Conservation (phyloP, 306 rosid genomes). For the Amphicarpaea edgeworthii region DNA sequence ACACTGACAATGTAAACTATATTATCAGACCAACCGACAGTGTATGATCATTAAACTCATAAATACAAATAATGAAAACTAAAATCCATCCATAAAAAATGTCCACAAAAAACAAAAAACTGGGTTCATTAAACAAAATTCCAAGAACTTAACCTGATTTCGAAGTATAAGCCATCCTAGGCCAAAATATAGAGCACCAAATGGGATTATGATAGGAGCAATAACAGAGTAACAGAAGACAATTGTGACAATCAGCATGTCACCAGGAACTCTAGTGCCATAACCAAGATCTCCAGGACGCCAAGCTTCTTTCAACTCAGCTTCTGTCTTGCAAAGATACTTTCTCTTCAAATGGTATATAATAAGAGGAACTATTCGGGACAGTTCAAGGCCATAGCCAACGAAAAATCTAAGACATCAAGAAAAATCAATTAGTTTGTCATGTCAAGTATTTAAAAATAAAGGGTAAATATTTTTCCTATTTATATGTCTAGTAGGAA, state of each 20-base stretch:
- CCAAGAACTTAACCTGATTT: constrained; percentile 72
- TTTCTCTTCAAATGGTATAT: constrained; percentile 91
- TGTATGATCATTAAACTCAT: background rate
- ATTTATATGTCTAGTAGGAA: background rate
- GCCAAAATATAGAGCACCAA: constrained; percentile 83
- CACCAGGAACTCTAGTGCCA: constrained; percentile 84
- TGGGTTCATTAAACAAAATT: constrained; percentile 1
- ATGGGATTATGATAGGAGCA: constrained; percentile 85
- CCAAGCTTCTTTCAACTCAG: constrained; percentile 88
- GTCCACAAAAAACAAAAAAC: background rate
- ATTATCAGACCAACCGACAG: too few relatives aligned
- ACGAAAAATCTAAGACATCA: constrained; percentile 74
- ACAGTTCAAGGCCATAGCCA: constrained; percentile 94
- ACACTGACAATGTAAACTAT: too few relatives aligned
- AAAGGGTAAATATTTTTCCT: background rate
- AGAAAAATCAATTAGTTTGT: constrained; percentile 33
- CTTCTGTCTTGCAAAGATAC: constrained; percentile 86
- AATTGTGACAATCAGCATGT: constrained; percentile 80
- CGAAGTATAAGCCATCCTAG: constrained; percentile 94
- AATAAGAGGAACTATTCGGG: constrained; percentile 86
- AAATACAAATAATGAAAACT: background rate
- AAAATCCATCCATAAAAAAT: background rate
- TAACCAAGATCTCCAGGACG: constrained; percentile 84
- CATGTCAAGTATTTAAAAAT: background rate
- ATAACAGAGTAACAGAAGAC: constrained; percentile 88